Conservation (phyloP, 2,329 filamentous ascomycete species). For the Kalmusia sp. region DNA sequence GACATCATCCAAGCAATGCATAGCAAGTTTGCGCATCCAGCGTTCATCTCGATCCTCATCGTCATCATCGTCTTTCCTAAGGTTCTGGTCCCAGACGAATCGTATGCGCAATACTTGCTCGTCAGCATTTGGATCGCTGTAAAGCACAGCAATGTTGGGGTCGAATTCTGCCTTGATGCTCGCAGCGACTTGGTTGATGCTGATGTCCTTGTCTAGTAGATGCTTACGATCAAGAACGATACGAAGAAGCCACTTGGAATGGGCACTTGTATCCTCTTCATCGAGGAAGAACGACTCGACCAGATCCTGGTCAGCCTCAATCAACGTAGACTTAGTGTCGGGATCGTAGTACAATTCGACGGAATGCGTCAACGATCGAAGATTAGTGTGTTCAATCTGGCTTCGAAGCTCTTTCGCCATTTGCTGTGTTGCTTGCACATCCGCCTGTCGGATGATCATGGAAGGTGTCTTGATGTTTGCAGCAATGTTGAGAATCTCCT, state of each 20-base stretch:
- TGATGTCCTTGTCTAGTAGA: constrained; percentile 91
- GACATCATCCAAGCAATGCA: constrained; percentile 87
- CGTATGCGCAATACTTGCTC: constrained; percentile 93
- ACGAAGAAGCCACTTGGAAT: constrained; percentile 95
- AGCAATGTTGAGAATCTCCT: constrained; percentile 98
- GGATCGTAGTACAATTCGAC: constrained; percentile 99
- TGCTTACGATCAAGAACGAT: constrained; percentile 92
- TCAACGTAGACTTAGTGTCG: constrained; percentile 82
- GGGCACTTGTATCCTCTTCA: constrained; percentile 64
- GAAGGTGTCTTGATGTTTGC: constrained; percentile 98
- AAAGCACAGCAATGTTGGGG: constrained; percentile 80
- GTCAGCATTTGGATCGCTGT: constrained; percentile 97
- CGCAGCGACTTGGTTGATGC: constrained; percentile 86
- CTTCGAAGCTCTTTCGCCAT: constrained; percentile 86
- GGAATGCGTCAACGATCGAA: constrained; percentile 87
- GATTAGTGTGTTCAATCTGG: constrained; percentile 90
- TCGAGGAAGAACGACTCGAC: constrained; percentile 96
- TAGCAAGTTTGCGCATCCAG: constrained; percentile 86
- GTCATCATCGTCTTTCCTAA: constrained; percentile 72
- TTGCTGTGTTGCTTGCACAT: constrained; percentile 70
- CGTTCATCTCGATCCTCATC: constrained; percentile 77
- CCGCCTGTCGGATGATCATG: constrained; percentile 88
- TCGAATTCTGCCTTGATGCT: constrained; percentile 90
- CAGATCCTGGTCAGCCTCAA: constrained; percentile 88
- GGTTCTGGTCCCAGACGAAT: constrained; percentile 67